These are phyloP conservation scores for Tanacetum coccineum DNA, from an alignment of 129 eudicot genomes.

Conservation along the genomic window DNA sequence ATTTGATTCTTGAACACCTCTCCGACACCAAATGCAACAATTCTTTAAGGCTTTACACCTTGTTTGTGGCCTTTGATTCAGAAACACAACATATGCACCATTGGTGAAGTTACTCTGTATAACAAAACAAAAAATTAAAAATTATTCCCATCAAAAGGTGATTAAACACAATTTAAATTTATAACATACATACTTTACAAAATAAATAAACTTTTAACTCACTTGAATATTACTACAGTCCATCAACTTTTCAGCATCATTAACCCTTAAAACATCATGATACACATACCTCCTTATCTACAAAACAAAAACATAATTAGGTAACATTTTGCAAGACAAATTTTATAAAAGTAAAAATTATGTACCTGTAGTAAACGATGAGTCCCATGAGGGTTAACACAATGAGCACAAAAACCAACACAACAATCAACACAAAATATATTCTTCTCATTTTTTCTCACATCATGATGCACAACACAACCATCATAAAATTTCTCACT, in stretches of 20 bases:
- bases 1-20: constrained; percentile 57
- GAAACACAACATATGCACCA: constrained; percentile 72
- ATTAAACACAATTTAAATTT: neutral
- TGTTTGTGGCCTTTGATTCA: constrained; percentile 58
- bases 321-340: too few relatives aligned
- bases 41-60: constrained; percentile 40
- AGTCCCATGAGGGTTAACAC: constrained; percentile 48
- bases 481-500: constrained; percentile 62
- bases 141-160: too few relatives aligned
- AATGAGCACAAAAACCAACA: constrained; percentile 62
- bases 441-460: constrained; percentile 68
- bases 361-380: constrained; percentile 90
- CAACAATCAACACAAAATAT: constrained; percentile 81
- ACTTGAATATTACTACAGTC: constrained; percentile 82
- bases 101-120: constrained; percentile 60
- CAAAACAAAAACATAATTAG: neutral
- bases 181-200: too few relatives aligned
- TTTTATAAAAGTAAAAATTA: too few relatives aligned
- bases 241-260: constrained; percentile 75
- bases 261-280: constrained; percentile 64
- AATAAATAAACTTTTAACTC: constrained; percentile 18
- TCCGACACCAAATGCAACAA: constrained; percentile 58
- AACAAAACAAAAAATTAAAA: neutral
- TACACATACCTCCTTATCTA: constrained; percentile 90
- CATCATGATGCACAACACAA: constrained; percentile 63